Conservation (phyloP, 768 basidiomycete species). For the Piloderma croceum region DNA sequence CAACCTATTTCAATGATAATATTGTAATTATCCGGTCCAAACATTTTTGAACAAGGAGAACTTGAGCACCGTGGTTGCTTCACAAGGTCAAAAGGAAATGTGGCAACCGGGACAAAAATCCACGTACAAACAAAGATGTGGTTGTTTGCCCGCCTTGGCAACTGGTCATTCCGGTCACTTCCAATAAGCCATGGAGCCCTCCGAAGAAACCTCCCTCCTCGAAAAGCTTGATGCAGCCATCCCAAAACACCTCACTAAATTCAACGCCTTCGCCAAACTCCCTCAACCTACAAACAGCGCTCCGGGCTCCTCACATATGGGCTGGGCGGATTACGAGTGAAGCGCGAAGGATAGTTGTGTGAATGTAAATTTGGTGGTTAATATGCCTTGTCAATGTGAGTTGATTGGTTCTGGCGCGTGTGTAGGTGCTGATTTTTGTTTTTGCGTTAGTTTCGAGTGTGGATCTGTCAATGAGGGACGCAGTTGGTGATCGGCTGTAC, state of each 20-base stretch:
- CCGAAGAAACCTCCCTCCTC: constrained; percentile 39
- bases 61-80: too few species aligned
- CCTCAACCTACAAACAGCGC: constrained; percentile 76
- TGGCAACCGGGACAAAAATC: too few species aligned
- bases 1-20: too few species aligned
- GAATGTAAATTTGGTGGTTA: constrained; percentile 85
- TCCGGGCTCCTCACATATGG: constrained; percentile 81
- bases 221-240: constrained; percentile 60
- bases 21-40: too few species aligned
- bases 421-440: constrained; percentile 5
- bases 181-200: not conserved
- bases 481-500: constrained; percentile 87
- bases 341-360: constrained; percentile 63
- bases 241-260: constrained; percentile 60
- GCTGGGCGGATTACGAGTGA: constrained; percentile 88
- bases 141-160: too few species aligned
- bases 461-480: constrained; percentile 88
- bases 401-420: constrained; percentile 13
- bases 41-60: too few species aligned
- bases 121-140: too few species aligned
- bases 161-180: too few species aligned
- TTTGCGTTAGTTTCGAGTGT: constrained; percentile 63
- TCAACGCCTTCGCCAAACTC: constrained; percentile 87
- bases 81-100: too few species aligned
- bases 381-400: constrained; percentile 91